phyloP scores from a whole-genome alignment of 164 flowering plant species.

The Cinnamomum chago region DNA sequence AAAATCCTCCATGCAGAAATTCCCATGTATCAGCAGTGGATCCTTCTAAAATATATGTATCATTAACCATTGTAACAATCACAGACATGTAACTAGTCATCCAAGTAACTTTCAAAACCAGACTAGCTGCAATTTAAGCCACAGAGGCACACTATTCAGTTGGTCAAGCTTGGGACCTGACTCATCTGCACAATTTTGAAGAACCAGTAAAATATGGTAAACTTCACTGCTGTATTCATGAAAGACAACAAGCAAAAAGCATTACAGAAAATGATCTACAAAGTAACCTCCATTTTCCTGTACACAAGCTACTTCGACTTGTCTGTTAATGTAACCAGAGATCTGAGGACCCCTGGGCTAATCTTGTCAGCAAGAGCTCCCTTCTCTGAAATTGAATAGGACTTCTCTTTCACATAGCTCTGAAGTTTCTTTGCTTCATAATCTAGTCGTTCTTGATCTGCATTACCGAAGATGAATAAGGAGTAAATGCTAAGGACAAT shows the following conservation, averaged over 20 bases:
- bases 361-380: constrained; percentile 79
- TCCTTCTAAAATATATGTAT: too few relatives aligned
- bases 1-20: too few relatives aligned
- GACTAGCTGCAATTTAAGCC: neutral
- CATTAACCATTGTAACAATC: too few relatives aligned
- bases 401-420: constrained; percentile 71
- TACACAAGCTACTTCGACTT: constrained; percentile 32
- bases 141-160: neutral
- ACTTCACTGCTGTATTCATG: neutral
- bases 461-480: constrained; percentile 9
- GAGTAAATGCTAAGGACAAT: neutral
- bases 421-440: constrained; percentile 66
- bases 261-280: too few relatives aligned
- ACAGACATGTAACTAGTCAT: neutral
- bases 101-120: neutral
- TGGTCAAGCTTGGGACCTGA: neutral
- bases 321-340: constrained; percentile 65
- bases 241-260: neutral
- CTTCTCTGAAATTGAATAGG: constrained; percentile 58
- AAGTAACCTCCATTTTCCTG: neutral
- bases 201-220: neutral
- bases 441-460: constrained; percentile 74
- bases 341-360: constrained; percentile 63
- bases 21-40: too few relatives aligned
- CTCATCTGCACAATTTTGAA: neutral